phyloP scores from a whole-genome alignment of 331 rosid species.

The Quercus phellos region DNA sequence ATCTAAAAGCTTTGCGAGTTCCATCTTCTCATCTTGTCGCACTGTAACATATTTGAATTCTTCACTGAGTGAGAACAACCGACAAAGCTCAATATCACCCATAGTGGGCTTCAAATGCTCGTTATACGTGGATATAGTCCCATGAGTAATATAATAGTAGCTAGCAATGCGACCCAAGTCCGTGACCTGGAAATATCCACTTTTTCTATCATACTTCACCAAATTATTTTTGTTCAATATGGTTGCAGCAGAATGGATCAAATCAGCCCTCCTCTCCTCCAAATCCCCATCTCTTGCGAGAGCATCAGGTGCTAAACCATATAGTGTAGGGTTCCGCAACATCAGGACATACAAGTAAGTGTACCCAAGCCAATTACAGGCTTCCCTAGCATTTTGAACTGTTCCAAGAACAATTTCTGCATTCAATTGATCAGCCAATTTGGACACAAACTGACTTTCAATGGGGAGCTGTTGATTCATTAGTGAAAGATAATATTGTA shows the following conservation, averaged over 20 bases:
- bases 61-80: conserved; percentile 87
- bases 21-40: conserved; percentile 91
- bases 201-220: conserved; percentile 85
- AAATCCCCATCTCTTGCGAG: conserved; percentile 56
- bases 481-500: conserved; percentile 86
- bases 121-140: conserved; percentile 82
- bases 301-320: conserved; percentile 74
- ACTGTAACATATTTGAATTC: conserved; percentile 89
- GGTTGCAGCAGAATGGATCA: conserved; percentile 89
- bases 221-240: conserved; percentile 74
- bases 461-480: conserved; percentile 96
- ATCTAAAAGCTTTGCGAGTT: conserved; percentile 76
- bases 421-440: conserved; percentile 84
- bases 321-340: conserved; percentile 72
- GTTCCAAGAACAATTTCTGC: conserved; percentile 94
- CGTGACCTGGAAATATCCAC: conserved; percentile 90
- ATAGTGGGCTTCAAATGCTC: conserved; percentile 93
- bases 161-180: conserved; percentile 99
- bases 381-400: conserved; percentile 83
- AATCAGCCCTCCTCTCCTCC: conserved; percentile 91
- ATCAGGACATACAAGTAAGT: conserved; percentile 79
- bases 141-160: conserved; percentile 82
- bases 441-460: conserved; percentile 91
- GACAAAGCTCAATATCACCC: conserved; percentile 90
- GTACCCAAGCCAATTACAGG: conserved; percentile 80